phyloP scores from a whole-genome alignment of 202 grass and related monocot genomes.

The Alloteropsis angusta region DNA sequence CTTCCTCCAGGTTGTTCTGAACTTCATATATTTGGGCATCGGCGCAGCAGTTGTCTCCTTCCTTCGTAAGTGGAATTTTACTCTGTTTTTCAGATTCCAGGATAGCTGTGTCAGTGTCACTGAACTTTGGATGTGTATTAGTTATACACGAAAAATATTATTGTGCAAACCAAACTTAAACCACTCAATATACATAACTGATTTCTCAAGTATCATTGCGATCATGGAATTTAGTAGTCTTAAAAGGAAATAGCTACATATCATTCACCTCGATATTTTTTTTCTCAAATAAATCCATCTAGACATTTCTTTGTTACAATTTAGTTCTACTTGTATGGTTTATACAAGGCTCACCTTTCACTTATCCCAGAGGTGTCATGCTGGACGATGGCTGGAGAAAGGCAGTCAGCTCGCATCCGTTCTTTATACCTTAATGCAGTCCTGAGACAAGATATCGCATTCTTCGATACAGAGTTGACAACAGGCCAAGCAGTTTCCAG shows the following conservation, averaged over 20 bases:
- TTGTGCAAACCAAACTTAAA: not conserved
- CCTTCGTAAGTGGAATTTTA: slow-evolving; percentile 47
- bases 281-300: not conserved
- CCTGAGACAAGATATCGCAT: slow-evolving; percentile 77
- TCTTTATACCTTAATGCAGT: slow-evolving; percentile 61
- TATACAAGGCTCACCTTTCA: slow-evolving; percentile 2
- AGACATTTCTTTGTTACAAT: not conserved
- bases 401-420: slow-evolving; percentile 67
- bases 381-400: slow-evolving; percentile 79
- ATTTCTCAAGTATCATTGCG: not conserved
- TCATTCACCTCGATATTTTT: not conserved
- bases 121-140: too few species aligned
- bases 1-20: slow-evolving; percentile 42
- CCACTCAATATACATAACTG: not conserved
- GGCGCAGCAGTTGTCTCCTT: slow-evolving; percentile 40
- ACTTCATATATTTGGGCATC: slow-evolving; percentile 63
- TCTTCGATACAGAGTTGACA: slow-evolving; percentile 87
- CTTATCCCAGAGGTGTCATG: slow-evolving; percentile 69
- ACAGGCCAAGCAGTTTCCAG: slow-evolving; percentile 60
- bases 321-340: not conserved
- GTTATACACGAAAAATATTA: not conserved
- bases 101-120: too few species aligned
- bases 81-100: not conserved
- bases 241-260: not conserved
- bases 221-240: not conserved